A percentile compares a stretch with the other conserved stretches of the same genome.
Evolutionary conservation across 1,284 basidiomycete species (phyloP).

Genomic region (Cutaneotrichosporon cavernicola): DNA sequence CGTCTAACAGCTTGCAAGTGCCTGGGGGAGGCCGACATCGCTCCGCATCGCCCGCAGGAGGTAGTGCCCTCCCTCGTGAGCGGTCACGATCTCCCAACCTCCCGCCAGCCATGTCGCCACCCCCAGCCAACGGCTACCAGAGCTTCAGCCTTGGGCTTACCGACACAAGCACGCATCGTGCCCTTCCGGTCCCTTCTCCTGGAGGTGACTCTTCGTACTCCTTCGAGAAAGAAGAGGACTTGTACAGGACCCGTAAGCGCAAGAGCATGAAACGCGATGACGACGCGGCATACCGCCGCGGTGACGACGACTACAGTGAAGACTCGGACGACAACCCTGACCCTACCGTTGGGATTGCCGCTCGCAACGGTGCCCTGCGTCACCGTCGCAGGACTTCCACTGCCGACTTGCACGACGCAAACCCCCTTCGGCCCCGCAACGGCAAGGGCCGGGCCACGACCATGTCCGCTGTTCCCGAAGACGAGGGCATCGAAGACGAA

Average conservation of each 20-base stretch:
- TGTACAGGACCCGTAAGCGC: neutral
- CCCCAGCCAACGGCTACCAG: neutral
- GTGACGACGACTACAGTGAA: slow-evolving; percentile 2
- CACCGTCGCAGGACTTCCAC: neutral
- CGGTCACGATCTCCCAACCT: neutral
- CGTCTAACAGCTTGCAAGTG: neutral
- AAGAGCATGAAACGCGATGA: neutral
- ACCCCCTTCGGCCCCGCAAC: neutral
- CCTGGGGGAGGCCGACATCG: neutral
- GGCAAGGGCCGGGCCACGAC: neutral
- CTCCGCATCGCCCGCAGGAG: neutral
- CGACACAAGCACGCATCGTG: neutral
- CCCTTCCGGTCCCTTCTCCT: neutral
- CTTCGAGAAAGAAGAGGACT: neutral
- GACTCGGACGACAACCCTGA: slow-evolving; percentile 10
- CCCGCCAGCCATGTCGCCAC: neutral
- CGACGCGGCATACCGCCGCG: slow-evolving; percentile 3
- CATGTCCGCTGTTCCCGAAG: neutral
- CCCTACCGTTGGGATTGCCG: neutral
- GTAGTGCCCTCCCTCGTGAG: neutral
- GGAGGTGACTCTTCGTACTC: slow-evolving; percentile 1
- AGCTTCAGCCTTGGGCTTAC: neutral
- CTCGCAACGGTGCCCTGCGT: neutral
- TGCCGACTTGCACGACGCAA: neutral
- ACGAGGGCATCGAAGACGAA: slow-evolving; percentile 1